Evolutionary conservation across 2,329 filamentous ascomycete genomes (phyloP), one percentile per base, ranked within the genome.

Genomic region (Hortaea sp.): DNA sequence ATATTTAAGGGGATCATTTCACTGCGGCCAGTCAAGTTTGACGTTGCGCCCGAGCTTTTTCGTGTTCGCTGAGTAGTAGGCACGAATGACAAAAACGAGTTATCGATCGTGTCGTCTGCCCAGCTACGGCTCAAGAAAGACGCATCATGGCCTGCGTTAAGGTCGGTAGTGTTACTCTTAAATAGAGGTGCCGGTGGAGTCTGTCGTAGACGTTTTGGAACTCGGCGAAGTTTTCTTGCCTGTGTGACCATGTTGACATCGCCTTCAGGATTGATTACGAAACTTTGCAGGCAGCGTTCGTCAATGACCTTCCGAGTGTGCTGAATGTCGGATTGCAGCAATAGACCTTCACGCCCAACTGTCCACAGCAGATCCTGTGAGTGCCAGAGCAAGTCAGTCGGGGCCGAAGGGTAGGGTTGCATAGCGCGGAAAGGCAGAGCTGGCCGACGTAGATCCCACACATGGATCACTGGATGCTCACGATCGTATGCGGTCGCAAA

Each of bases 361-460:
- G 77, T 80, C 79, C 79, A 83, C 34, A 83, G 66, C 5, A 79
- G 66, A 58, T 82, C 77, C 61, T 78, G 76, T 43, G 78, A 79
- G 55, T 77, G 77, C 72, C 79, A 83, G 11, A 82, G 67, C 60
- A 83, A 65, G 54, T 82, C 79, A 27, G 76, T 73, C 13, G 78
- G 72, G 11, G 74, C 70, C 5, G 69, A 71, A 41, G 70, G 66
- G 55, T 78, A 77, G 46, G 72, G 73, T 57, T 74, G 70, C 51
- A 82, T 71, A 56, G 81, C 78, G 38, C 76, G 71, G 55, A 78
- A 81, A 1, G 79, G 79, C n/a, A 82, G 63, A 53, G 74, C 69
- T 5, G 78, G 77, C 31, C 79, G 70, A 34, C 77, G 74, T 52
- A 82, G 72, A 60, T 83, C 79, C 79, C 79, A 83, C 3, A 82